phyloP scores from a whole-genome alignment of 2,329 filamentous ascomycete species.

The Phialemoniopsis sp. region DNA sequence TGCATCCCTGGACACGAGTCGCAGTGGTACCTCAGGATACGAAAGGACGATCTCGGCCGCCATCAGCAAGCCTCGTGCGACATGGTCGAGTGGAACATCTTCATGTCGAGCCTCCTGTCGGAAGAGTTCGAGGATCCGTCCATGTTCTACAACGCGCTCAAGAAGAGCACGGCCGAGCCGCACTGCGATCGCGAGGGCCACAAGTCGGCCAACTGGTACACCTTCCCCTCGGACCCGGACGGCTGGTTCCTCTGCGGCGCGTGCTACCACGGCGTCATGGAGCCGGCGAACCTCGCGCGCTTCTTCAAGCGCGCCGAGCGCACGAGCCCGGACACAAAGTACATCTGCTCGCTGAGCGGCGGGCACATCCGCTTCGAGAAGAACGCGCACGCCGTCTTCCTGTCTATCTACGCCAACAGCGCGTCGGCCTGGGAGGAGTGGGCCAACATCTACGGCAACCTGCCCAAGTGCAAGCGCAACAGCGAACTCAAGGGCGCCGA shows the following conservation, averaged over 20 bases:
- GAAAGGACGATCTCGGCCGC: slow-evolving; percentile 10
- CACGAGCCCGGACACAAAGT: slow-evolving; percentile 10
- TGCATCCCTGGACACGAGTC: slow-evolving; percentile 17
- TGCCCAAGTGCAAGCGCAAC: slow-evolving; percentile 22
- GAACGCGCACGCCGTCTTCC: slow-evolving; percentile 13
- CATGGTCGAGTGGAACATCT: slow-evolving; percentile 22
- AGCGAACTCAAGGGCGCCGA: slow-evolving; percentile 13
- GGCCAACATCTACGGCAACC: slow-evolving; percentile 5
- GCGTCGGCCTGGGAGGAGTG: too few relatives aligned
- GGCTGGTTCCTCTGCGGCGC: slow-evolving; percentile 29
- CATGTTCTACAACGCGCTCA: slow-evolving; percentile 26
- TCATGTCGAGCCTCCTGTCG: slow-evolving; percentile 22
- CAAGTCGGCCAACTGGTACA: slow-evolving; percentile 25
- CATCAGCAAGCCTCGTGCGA: slow-evolving; percentile 17
- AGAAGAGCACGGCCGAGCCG: slow-evolving; percentile 18
- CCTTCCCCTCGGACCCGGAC: slow-evolving; percentile 20
- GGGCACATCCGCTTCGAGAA: slow-evolving; percentile 22
- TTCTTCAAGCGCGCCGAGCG: slow-evolving; percentile 27
- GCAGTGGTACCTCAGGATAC: slow-evolving; percentile 3
- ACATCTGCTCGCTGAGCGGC: slow-evolving; percentile 26
- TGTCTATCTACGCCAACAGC: too few relatives aligned
- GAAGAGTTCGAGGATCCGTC: slow-evolving; percentile 20
- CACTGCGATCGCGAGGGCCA: slow-evolving; percentile 24
- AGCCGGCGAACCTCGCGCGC: slow-evolving; percentile 19
- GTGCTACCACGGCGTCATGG: slow-evolving; percentile 25